Evolutionary conservation across 148 eudicot genomes (phyloP).

Genomic region (Amaranthus palmeri): DNA sequence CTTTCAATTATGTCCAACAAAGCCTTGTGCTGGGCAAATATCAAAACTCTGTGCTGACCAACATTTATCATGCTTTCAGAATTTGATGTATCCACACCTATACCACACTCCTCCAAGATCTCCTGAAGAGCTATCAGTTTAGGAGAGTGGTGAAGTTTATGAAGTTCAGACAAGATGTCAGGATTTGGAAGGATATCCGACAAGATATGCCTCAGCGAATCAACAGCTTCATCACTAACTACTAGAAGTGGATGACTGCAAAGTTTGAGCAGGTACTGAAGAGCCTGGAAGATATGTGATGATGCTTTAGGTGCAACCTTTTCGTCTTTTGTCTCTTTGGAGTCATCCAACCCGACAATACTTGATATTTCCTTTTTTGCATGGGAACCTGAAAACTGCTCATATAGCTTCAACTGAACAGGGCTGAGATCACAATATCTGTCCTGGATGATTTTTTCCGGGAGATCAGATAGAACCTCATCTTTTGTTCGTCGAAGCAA

Average conservation of each 20-base stretch:
- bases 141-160: slow-evolving; percentile 88
- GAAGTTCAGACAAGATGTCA: slow-evolving; percentile 70
- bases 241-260: slow-evolving; percentile 99
- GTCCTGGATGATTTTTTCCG: slow-evolving; percentile 98
- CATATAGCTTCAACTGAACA: slow-evolving; percentile 87
- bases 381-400: slow-evolving; percentile 83
- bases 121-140: slow-evolving; percentile 95
- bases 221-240: slow-evolving; percentile 61
- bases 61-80: slow-evolving; percentile 65
- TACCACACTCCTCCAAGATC: slow-evolving; percentile 97
- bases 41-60: slow-evolving; percentile 96
- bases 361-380: slow-evolving; percentile 79
- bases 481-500: slow-evolving; percentile 94
- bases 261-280: slow-evolving; percentile 89
- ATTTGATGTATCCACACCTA: slow-evolving; percentile 71
- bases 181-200: slow-evolving; percentile 52
- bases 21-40: slow-evolving; percentile 99
- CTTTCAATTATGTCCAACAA: slow-evolving; percentile 81
- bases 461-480: slow-evolving; percentile 96
- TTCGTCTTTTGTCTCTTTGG: slow-evolving; percentile 48
- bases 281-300: slow-evolving; percentile 93
- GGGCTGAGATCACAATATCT: slow-evolving; percentile 96
- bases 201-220: slow-evolving; percentile 47
- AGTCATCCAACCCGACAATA: slow-evolving; percentile 55
- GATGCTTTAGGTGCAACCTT: slow-evolving; percentile 64